Conservation (phyloP, 805 yeast species). For the Candida caryicola region DNA sequence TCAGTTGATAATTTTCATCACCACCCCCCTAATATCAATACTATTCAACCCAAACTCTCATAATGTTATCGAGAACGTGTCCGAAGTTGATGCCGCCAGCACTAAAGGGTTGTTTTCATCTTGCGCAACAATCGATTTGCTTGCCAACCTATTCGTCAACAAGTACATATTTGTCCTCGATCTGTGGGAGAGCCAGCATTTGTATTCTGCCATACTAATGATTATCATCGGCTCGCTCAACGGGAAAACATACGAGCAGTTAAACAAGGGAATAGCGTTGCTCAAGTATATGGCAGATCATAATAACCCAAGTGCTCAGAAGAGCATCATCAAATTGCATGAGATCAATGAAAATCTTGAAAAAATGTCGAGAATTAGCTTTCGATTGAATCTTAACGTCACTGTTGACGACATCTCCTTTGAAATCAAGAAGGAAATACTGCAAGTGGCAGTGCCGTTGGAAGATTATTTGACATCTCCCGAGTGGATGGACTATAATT, state of each 20-base stretch:
- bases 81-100: slow-evolving; percentile 24
- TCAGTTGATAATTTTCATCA: slow-evolving; percentile 30
- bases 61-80: slow-evolving; percentile 20
- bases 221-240: slow-evolving; percentile 26
- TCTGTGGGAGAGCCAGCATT: slow-evolving; percentile 40
- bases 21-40: slow-evolving; percentile 34
- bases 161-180: slow-evolving; percentile 33
- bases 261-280: slow-evolving; percentile 28
- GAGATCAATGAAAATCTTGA: slow-evolving; percentile 22
- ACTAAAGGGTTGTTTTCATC: slow-evolving; percentile 29
- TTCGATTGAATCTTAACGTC: slow-evolving; percentile 18
- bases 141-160: slow-evolving; percentile 25
- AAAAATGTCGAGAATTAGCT: slow-evolving; percentile 22
- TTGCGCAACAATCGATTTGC: slow-evolving; percentile 27
- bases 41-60: slow-evolving; percentile 25
- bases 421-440: background rate
- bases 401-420: slow-evolving; percentile 4
- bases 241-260: slow-evolving; percentile 15
- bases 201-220: slow-evolving; percentile 31
- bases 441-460: slow-evolving; percentile 7
- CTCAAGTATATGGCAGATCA: slow-evolving; percentile 32
- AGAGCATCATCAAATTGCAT: slow-evolving; percentile 27
- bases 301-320: slow-evolving; percentile 35
- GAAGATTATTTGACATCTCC: slow-evolving; percentile 4
- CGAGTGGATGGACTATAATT: slow-evolving; percentile 6